Conservation (phyloP, 1,139 yeast species). For the Hanseniaspora gamundiae region DNA sequence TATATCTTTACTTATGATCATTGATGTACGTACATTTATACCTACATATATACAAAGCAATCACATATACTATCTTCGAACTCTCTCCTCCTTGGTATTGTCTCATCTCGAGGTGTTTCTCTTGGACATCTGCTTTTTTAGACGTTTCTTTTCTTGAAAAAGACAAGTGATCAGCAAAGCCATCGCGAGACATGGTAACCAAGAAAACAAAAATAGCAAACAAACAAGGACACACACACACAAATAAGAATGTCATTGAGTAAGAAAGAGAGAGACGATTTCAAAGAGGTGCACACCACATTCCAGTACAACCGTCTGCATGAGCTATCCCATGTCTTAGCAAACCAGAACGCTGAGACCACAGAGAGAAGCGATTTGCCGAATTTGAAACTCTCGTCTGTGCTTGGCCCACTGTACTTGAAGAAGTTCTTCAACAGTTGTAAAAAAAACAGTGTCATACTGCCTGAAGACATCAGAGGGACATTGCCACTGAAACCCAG, state of each 20-base stretch:
- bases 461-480: constrained; percentile 15
- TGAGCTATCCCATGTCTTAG: constrained; percentile 10
- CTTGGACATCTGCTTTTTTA: no score
- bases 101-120: no score
- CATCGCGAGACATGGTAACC: no score
- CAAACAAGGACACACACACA: constrained; percentile 12
- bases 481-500: constrained; percentile 1
- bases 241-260: constrained; percentile 12
- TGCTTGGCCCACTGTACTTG: constrained; percentile 21
- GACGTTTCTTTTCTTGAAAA: no score
- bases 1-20: no score
- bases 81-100: no score
- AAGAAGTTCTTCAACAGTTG: constrained; percentile 19
- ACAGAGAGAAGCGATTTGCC: not conserved
- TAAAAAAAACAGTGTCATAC: constrained; percentile 18
- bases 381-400: constrained; percentile 12
- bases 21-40: no score
- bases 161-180: no score
- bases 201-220: no score
- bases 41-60: no score
- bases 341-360: not conserved
- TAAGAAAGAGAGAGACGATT: constrained; percentile 18
- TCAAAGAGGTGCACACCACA: constrained; percentile 17
- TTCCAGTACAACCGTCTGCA: constrained; percentile 22
- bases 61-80: no score